Percentiles rank a stretch among this genome's conserved stretches.
phyloP scores from a whole-genome alignment of 2,329 filamentous ascomycete genomes.

The Trichoderma sp. region DNA sequence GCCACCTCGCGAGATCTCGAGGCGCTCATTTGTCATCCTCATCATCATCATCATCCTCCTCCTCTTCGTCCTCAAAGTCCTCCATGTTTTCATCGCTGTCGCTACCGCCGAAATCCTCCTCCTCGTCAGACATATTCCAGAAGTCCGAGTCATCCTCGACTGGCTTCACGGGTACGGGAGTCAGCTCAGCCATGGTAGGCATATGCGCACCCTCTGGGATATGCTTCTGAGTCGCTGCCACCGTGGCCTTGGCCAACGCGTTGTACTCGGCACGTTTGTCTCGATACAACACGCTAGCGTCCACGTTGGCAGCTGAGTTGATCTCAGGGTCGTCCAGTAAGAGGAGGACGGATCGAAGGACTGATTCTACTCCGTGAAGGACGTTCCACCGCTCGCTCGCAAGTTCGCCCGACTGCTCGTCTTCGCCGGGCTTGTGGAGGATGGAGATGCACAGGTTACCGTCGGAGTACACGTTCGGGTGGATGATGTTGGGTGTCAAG shows the following conservation, averaged over 20 bases:
- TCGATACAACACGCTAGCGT: constrained; percentile 83
- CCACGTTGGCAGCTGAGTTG: constrained; percentile 90
- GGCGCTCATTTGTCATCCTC: constrained; percentile 47
- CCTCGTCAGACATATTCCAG: constrained; percentile 76
- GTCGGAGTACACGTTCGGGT: constrained; percentile 92
- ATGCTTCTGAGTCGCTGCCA: constrained; percentile 73
- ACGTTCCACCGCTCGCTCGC: constrained; percentile 94
- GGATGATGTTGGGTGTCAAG: constrained; percentile 70
- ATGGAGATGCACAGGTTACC: constrained; percentile 96
- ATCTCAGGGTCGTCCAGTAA: constrained; percentile 94
- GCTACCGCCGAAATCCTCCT: constrained; percentile 76
- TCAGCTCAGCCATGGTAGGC: constrained; percentile 71
- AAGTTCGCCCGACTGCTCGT: constrained; percentile 85
- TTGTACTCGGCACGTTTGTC: constrained; percentile 73
- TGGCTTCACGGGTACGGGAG: constrained; percentile 61
- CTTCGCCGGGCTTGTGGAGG: constrained; percentile 87
- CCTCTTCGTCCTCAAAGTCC: constrained; percentile 57
- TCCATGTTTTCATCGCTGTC: constrained; percentile 67
- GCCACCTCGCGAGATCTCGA: background rate
- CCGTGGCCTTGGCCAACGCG: constrained; percentile 66
- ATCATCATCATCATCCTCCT: constrained; percentile 46
- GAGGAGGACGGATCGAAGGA: constrained; percentile 87
- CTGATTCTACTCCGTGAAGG: constrained; percentile 89
- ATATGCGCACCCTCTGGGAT: constrained; percentile 80
- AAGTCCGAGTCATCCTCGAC: constrained; percentile 76